A percentile compares a stretch with the other conserved stretches of the same genome.
Evolutionary conservation across 2,329 filamentous ascomycete genomes (phyloP).

Genomic region (Geosmithia morbida): DNA sequence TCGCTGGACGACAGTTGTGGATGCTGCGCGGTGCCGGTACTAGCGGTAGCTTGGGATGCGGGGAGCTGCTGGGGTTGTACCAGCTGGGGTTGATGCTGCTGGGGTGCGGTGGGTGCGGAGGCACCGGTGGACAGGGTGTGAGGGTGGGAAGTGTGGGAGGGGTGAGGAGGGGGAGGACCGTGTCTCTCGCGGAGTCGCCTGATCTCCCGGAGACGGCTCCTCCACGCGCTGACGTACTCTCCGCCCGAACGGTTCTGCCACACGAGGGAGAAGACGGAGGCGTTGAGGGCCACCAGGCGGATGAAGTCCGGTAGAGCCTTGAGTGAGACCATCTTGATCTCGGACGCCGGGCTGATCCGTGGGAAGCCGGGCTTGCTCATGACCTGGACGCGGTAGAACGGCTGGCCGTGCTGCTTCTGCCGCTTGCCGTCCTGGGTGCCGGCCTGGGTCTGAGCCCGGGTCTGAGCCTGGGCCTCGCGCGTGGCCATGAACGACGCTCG

Average conservation of each 20-base stretch:
- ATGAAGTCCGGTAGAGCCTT: conserved; percentile 75
- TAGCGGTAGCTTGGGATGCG: neutral
- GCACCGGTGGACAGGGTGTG: too few relatives aligned
- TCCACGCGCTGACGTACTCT: conserved; percentile 82
- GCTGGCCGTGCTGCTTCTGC: conserved; percentile 21
- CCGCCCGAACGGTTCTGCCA: conserved; percentile 66
- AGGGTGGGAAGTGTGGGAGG: conserved; percentile 18
- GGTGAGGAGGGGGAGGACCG: conserved; percentile 8
- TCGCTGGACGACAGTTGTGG: conserved; percentile 2
- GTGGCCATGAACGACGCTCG: conserved; percentile 60
- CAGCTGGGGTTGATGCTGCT: neutral
- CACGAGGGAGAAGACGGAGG: conserved; percentile 85
- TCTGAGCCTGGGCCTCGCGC: conserved; percentile 19
- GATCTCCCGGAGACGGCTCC: conserved; percentile 73
- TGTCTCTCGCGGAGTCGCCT: conserved; percentile 63
- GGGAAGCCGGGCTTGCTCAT: conserved; percentile 83
- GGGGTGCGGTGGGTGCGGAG: too few relatives aligned
- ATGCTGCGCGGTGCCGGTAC: conserved; percentile 3
- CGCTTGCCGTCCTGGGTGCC: neutral
- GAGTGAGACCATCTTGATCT: conserved; percentile 78
- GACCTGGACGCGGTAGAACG: conserved; percentile 80
- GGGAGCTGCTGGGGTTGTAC: too few relatives aligned
- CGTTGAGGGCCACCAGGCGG: conserved; percentile 78
- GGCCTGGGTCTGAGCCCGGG: neutral
- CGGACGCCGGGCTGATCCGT: conserved; percentile 77